Conservation (phyloP, 2,329 filamentous ascomycete genomes). For the Ascochyta pisi region DNA sequence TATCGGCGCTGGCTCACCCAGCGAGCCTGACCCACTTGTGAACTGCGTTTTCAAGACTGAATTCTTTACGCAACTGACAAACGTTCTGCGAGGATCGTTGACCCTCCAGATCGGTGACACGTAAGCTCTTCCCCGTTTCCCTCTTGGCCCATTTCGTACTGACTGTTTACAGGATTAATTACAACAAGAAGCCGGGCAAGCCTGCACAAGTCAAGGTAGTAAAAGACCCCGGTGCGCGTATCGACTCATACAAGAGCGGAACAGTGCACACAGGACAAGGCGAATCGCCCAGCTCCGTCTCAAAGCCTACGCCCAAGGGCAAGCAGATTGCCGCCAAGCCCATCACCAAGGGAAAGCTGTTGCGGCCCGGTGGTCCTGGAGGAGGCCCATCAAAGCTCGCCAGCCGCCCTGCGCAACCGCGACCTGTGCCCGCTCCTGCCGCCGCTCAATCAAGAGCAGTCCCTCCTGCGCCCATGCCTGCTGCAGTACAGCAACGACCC, state of each 20-base stretch:
- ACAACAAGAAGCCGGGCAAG: slow-evolving; percentile 98
- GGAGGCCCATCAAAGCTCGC: slow-evolving; percentile 78
- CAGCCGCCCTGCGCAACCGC: slow-evolving; percentile 54
- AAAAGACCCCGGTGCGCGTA: slow-evolving; percentile 78
- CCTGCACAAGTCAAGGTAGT: slow-evolving; percentile 85
- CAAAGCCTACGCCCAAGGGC: slow-evolving; percentile 82
- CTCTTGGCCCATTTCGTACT: slow-evolving; percentile 17
- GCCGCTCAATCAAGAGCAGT: slow-evolving; percentile 53
- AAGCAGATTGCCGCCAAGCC: slow-evolving; percentile 87
- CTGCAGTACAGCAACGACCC: slow-evolving; percentile 52
- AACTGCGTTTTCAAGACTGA: slow-evolving; percentile 97
- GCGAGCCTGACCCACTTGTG: slow-evolving; percentile 91
- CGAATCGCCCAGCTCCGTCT: slow-evolving; percentile 81
- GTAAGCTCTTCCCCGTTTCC: slow-evolving; percentile 44
- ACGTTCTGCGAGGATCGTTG: slow-evolving; percentile 78
- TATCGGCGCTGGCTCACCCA: slow-evolving; percentile 83
- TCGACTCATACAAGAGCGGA: slow-evolving; percentile 93
- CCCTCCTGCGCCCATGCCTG: slow-evolving; percentile 58
- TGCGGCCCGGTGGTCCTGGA: slow-evolving; percentile 86
- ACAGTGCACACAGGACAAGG: slow-evolving; percentile 86
- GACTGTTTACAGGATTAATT: slow-evolving; percentile 70
- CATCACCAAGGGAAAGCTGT: slow-evolving; percentile 90
- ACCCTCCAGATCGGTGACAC: slow-evolving; percentile 82
- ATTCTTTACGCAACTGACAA: slow-evolving; percentile 89
- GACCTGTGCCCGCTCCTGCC: slow-evolving; percentile 40